A percentile compares a stretch with the other conserved stretches of the same genome.
Conservation (phyloP, 2,329 filamentous ascomycete genomes). For the Elsinoe ampelina region DNA sequence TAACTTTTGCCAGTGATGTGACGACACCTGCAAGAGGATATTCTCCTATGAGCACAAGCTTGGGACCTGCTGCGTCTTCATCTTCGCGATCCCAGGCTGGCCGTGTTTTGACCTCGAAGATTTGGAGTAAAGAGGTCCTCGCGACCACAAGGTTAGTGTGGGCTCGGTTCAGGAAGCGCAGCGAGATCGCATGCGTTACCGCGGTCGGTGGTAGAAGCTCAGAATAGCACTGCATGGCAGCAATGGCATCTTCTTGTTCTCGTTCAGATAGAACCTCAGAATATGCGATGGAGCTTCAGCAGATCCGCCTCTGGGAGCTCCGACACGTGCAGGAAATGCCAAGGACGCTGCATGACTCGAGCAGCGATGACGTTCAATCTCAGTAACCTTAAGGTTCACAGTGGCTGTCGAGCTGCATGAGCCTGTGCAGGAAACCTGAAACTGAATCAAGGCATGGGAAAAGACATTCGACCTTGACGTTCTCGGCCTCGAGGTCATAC, state of each 20-base stretch:
- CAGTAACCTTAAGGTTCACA: background rate
- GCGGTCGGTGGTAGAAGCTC: constrained; percentile 91
- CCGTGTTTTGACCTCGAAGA: constrained; percentile 63
- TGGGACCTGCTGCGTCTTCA: constrained; percentile 43
- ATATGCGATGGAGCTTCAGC: too few species aligned
- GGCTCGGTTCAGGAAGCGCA: constrained; percentile 67
- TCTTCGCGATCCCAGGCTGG: constrained; percentile 29
- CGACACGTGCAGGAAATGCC: background rate
- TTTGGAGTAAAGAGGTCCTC: constrained; percentile 84
- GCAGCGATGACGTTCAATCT: background rate
- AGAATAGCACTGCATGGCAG: constrained; percentile 87
- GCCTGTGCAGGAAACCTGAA: background rate
- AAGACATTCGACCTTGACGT: background rate
- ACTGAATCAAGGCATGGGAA: background rate
- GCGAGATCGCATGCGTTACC: constrained; percentile 74
- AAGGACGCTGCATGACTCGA: background rate
- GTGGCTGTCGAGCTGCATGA: background rate
- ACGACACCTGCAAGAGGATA: constrained; percentile 76
- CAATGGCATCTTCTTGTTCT: constrained; percentile 4
- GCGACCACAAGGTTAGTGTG: constrained; percentile 82
- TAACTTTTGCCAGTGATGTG: constrained; percentile 71
- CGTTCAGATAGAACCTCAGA: background rate
- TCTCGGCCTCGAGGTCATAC: background rate
- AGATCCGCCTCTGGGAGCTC: background rate
- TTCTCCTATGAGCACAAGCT: constrained; percentile 77